A percentile compares a stretch with the other conserved stretches of the same genome.
phyloP scores from a whole-genome alignment of 1,284 basidiomycete genomes.

The Pterula multifida region DNA sequence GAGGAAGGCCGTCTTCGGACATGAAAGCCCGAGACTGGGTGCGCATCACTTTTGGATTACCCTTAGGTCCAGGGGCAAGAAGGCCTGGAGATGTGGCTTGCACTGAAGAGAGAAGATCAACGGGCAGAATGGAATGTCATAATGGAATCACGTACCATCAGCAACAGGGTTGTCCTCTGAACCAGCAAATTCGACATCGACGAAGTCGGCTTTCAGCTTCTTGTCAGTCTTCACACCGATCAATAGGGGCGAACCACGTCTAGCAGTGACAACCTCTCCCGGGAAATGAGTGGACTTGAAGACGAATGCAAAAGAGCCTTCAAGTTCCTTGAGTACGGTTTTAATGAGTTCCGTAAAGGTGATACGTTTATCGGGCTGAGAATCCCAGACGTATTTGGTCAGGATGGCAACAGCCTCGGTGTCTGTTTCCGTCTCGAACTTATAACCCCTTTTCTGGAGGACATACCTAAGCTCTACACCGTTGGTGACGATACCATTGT shows the following conservation, averaged over 20 bases:
- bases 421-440: conserved; percentile 94
- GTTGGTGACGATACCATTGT: conserved; percentile 99
- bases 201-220: conserved; percentile 99
- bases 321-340: conserved; percentile 93
- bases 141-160: conserved; percentile 40
- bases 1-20: conserved; percentile 95
- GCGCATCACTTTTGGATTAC: conserved; percentile 71
- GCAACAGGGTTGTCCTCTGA: conserved; percentile 49
- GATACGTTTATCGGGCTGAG: conserved; percentile 79
- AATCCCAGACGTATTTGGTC: conserved; percentile 95
- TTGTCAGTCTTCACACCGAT: conserved; percentile 99
- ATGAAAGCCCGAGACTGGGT: conserved; percentile 98
- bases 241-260: conserved; percentile 92
- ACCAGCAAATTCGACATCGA: conserved; percentile 91
- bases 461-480: conserved; percentile 82
- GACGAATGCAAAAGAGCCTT: conserved; percentile 99
- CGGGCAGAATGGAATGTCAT: neutral
- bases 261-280: conserved; percentile 90
- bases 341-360: conserved; percentile 92
- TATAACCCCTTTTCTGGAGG: conserved; percentile 92
- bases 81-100: conserved; percentile 42
- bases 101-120: conserved; percentile 24
- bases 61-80: conserved; percentile 56
- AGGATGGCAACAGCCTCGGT: conserved; percentile 97
- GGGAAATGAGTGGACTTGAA: conserved; percentile 98